These are phyloP conservation scores for Arthrobotrys entomopaga DNA, from an alignment of 2,329 filamentous ascomycete species.

Conservation along the genomic window DNA sequence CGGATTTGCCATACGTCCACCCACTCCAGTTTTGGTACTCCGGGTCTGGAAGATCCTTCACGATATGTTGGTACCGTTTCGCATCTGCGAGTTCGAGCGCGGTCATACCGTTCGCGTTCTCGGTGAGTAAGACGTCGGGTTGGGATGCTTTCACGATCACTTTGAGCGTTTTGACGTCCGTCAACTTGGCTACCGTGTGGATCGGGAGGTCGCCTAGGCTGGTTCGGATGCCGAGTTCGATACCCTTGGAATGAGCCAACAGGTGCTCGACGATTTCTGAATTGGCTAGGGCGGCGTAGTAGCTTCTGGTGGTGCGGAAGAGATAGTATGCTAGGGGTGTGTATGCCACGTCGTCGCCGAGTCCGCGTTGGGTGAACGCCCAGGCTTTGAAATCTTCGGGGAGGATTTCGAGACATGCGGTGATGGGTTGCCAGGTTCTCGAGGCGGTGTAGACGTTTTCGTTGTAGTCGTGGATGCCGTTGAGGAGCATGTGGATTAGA, in stretches of 20 bases:
- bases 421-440: conserved; percentile 60
- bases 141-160: conserved; percentile 58
- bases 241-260: conserved; percentile 69
- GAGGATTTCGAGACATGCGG: conserved; percentile 69
- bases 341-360: conserved; percentile 68
- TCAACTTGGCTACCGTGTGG: conserved; percentile 59
- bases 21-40: conserved; percentile 23
- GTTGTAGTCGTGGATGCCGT: conserved; percentile 60
- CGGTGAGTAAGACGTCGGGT: conserved; percentile 54
- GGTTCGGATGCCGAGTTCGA: conserved; percentile 65
- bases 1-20: conserved; percentile 12
- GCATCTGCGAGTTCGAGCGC: conserved; percentile 56
- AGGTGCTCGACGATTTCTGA: conserved; percentile 66
- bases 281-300: conserved; percentile 58
- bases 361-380: conserved; percentile 68
- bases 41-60: conserved; percentile 14
- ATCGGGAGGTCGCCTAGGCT: conserved; percentile 64
- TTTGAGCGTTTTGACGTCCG: conserved; percentile 16
- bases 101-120: conserved; percentile 58
- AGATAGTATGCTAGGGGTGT: conserved; percentile 72
- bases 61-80: conserved; percentile 43
- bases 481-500: conserved; percentile 71
- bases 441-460: conserved; percentile 32
- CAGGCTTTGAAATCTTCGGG: conserved; percentile 65
- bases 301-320: conserved; percentile 62